phyloP scores from a whole-genome alignment of 1,284 basidiomycete genomes.

The Melampsora larici-populina region DNA sequence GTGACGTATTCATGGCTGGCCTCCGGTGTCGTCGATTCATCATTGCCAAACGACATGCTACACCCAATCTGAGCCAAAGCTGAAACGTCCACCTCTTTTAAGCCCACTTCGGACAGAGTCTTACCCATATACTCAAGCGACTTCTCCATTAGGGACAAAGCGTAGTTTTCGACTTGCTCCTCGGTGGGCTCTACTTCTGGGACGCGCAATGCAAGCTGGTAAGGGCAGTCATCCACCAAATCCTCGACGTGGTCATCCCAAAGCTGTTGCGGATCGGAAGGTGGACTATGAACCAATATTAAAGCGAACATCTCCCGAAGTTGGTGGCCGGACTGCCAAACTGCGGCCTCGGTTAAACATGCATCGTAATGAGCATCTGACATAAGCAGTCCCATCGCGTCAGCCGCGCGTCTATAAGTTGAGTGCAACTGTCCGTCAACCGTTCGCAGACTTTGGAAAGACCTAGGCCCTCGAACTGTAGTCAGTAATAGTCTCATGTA shows the following conservation, averaged over 20 bases:
- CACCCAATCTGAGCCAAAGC: no score
- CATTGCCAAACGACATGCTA: no score
- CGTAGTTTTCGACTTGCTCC: no score
- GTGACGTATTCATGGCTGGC: no score
- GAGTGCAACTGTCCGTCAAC: slow-evolving; percentile 49
- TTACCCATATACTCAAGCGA: no score
- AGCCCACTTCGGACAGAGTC: no score
- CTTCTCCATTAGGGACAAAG: no score
- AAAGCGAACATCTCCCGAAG: slow-evolving; percentile 57
- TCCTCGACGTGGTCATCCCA: slow-evolving; percentile 54
- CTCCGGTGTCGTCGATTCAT: no score
- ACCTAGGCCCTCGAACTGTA: slow-evolving; percentile 54
- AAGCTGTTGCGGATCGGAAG: slow-evolving; percentile 53
- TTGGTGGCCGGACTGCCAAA: slow-evolving; percentile 55
- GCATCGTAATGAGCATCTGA: slow-evolving; percentile 54
- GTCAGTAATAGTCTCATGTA: slow-evolving; percentile 56
- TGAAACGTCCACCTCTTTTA: no score
- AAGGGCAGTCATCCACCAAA: slow-evolving; percentile 56
- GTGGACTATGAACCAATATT: slow-evolving; percentile 54
- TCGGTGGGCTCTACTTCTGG: no score
- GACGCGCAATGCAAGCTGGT: no score
- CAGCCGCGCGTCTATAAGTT: slow-evolving; percentile 55
- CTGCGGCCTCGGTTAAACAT: slow-evolving; percentile 57
- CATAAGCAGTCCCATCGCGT: slow-evolving; percentile 55
- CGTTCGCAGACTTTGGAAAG: slow-evolving; percentile 54